Conservation (phyloP, 306 rosid genomes). For the Trifolium fragiferum region DNA sequence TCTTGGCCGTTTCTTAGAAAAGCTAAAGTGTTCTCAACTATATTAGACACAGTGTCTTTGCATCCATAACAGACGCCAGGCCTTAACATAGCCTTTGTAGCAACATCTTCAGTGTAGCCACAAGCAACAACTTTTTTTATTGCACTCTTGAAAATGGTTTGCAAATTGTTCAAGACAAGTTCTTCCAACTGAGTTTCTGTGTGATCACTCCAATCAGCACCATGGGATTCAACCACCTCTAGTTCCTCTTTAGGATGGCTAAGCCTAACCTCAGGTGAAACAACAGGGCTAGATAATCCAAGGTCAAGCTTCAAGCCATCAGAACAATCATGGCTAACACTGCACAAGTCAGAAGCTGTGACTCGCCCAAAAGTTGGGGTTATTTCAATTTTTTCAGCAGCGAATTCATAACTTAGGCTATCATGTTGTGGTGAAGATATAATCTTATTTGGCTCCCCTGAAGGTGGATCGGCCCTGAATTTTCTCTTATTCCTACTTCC, state of each 20-base stretch:
- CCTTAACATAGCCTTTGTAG: constrained; percentile 76
- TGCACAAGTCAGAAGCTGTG: constrained; percentile 57
- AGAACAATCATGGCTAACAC: constrained; percentile 59
- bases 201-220: constrained; percentile 87
- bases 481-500: constrained; percentile 94
- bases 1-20: constrained; percentile 83
- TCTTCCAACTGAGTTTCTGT: constrained; percentile 85
- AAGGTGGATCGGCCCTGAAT: constrained; percentile 90
- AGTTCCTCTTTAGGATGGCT: constrained; percentile 63
- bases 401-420: constrained; percentile 70
- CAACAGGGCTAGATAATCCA: constrained; percentile 61
- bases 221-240: constrained; percentile 67
- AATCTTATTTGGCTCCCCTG: constrained; percentile 61
- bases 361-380: constrained; percentile 53
- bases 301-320: constrained; percentile 86
- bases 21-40: constrained; percentile 73
- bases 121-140: constrained; percentile 67
- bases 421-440: constrained; percentile 63
- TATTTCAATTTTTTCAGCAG: constrained; percentile 77
- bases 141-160: constrained; percentile 74
- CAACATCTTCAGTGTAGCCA: constrained; percentile 81
- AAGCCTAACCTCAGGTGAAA: constrained; percentile 52
- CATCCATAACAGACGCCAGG: constrained; percentile 86
- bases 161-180: constrained; percentile 73
- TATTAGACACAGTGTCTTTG: constrained; percentile 80